phyloP scores from a whole-genome alignment of 768 basidiomycete species.

The Agaricus blazei region DNA sequence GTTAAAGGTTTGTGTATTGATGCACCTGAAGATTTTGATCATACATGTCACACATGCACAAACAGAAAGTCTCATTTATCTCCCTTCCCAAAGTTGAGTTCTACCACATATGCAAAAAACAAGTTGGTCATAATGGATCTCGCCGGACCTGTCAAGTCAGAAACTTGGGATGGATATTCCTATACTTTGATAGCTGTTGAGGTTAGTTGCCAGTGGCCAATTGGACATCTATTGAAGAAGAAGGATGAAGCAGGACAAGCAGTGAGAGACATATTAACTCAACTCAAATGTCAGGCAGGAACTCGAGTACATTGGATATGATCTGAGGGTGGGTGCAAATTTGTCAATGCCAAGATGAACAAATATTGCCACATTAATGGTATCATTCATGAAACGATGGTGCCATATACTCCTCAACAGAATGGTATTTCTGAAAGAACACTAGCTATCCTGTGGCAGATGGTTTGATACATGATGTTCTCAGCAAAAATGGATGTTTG shows the following conservation, averaged over 20 bases:
- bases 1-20: constrained; percentile 20
- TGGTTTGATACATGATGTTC: constrained; percentile 23
- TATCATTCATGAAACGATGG: constrained; percentile 24
- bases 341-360: constrained; percentile 19
- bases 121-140: constrained; percentile 18
- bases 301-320: constrained; percentile 12
- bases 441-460: constrained; percentile 31
- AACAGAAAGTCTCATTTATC: constrained; percentile 19
- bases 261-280: constrained; percentile 19
- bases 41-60: constrained; percentile 19
- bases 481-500: neutral
- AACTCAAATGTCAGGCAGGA: constrained; percentile 14
- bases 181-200: constrained; percentile 28
- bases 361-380: constrained; percentile 19
- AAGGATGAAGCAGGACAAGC: constrained; percentile 21
- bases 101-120: constrained; percentile 12
- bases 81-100: constrained; percentile 16
- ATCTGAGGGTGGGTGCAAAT: constrained; percentile 27
- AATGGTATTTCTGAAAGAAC: constrained; percentile 34
- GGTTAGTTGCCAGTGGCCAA: constrained; percentile 15
- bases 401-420: constrained; percentile 31
- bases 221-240: constrained; percentile 14
- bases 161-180: constrained; percentile 13
- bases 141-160: constrained; percentile 21
- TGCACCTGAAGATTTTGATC: constrained; percentile 8